Base-by-base conservation (phyloP, 129 eudicot species). In the Artemisia argyi region DNA sequence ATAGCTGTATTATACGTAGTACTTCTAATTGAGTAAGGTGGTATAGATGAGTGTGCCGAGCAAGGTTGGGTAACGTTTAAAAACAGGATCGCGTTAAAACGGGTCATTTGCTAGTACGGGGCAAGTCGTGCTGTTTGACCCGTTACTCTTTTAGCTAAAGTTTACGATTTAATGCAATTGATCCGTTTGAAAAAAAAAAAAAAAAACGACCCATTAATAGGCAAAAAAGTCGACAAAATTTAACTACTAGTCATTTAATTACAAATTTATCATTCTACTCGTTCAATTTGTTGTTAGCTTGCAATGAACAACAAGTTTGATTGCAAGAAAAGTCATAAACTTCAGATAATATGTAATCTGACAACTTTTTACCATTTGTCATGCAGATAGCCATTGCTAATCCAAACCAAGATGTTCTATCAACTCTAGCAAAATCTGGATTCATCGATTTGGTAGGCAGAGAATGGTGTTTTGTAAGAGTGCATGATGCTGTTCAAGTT, bases 401-500 rank as follows among this genome's bases (percentile, higher is more conserved):
- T 72, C 97, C 99, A 35, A 95, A 95, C 81, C 81, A 79, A 16
- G 96, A 90, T 47, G 99, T 95, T 68, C 73, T 95, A 49, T 39
- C 79, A 78, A 88, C 91, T 49, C 88, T 95, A 47, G 67, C 96
- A 14, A 81, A 58, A 81, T 83, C 99, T 5, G 97, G 97, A 13
- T 85, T 91, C 62, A 86, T 95, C 18, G 97, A 95, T 70, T 76
- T 91, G 16, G 88, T 95, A 1, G 97, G 99, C 14, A 88, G 82
- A 71, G 96, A 95, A 53, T 95, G 99, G 99, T 91, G 85, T 79
- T 95, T 95, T 51, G 99, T 95, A 48, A 82, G 97, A 83, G 96
- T 88, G 26, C 99, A 95, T 68, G 99, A 95, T 78, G 99, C 99
- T 11, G 96, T 95, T 69, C 99, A 91, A 85, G 91, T 89, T 64